Conservation (phyloP, 768 basidiomycete genomes). For the Xerocomus brunneocitrinus region DNA sequence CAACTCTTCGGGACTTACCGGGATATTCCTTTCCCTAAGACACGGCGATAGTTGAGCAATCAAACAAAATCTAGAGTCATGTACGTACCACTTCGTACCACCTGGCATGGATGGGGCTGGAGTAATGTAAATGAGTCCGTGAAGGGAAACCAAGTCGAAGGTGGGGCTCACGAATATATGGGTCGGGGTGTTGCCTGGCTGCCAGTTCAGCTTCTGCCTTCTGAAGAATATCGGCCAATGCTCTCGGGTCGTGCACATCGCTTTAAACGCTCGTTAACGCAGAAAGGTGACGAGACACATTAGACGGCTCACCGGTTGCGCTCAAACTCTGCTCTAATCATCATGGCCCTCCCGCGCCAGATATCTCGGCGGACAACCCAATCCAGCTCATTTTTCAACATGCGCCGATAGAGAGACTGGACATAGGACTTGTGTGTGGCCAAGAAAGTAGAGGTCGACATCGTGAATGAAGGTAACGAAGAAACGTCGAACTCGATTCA, state of each 20-base stretch:
- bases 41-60: not conserved
- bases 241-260: slow-evolving; percentile 79
- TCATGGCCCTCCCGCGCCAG: slow-evolving; percentile 80
- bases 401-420: slow-evolving; percentile 87
- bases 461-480: slow-evolving; percentile 23
- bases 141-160: not conserved
- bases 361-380: slow-evolving; percentile 85
- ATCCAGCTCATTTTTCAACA: slow-evolving; percentile 81
- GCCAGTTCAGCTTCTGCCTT: slow-evolving; percentile 76
- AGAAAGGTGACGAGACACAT: slow-evolving; percentile 11
- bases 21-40: slow-evolving; percentile 75
- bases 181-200: slow-evolving; percentile 76
- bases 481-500: not conserved
- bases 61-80: not conserved
- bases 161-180: slow-evolving; percentile 78
- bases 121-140: slow-evolving; percentile 1
- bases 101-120: slow-evolving; percentile 79
- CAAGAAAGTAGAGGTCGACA: slow-evolving; percentile 62
- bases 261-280: slow-evolving; percentile 35
- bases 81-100: slow-evolving; percentile 90
- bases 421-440: slow-evolving; percentile 78
- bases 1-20: slow-evolving; percentile 45
- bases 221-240: slow-evolving; percentile 69
- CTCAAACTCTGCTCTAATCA: slow-evolving; percentile 92
- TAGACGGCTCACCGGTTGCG: slow-evolving; percentile 61